Conservation (phyloP, 1,284 basidiomycete genomes). For the Ceratorhiza oryzae-sativae region DNA sequence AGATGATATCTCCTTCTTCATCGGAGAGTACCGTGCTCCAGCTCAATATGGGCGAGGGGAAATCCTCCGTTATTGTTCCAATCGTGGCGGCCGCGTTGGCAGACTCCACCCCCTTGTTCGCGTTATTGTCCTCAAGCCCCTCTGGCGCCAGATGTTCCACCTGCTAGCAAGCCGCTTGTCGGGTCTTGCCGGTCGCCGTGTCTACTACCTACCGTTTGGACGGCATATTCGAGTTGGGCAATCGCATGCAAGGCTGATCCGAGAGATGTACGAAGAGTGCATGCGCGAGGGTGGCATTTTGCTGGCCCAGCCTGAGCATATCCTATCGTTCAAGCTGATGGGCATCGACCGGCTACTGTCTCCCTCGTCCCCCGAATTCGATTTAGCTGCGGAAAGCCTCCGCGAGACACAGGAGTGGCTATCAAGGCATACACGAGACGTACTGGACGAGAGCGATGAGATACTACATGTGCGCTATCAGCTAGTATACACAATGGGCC, state of each 20-base stretch:
- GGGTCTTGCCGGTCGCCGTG: slow-evolving; percentile 55
- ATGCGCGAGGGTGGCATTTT: slow-evolving; percentile 54
- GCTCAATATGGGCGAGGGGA: slow-evolving; percentile 69
- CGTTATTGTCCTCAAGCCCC: slow-evolving; percentile 58
- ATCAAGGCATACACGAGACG: slow-evolving; percentile 51
- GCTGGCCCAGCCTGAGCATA: slow-evolving; percentile 61
- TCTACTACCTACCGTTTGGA: slow-evolving; percentile 61
- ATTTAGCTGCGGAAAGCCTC: slow-evolving; percentile 32
- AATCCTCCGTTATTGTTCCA: slow-evolving; percentile 61
- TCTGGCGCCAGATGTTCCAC: slow-evolving; percentile 58
- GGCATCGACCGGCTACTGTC: slow-evolving; percentile 51
- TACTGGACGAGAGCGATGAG: slow-evolving; percentile 64
- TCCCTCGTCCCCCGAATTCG: slow-evolving; percentile 4
- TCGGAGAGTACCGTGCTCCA: slow-evolving; percentile 55
- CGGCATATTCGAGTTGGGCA: slow-evolving; percentile 50
- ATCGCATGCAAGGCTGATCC: slow-evolving; percentile 45
- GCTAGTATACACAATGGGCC: slow-evolving; percentile 56
- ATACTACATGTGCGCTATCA: slow-evolving; percentile 60
- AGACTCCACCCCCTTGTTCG: slow-evolving; percentile 55
- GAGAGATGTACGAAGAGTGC: slow-evolving; percentile 53
- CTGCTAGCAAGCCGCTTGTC: slow-evolving; percentile 56
- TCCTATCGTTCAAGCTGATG: slow-evolving; percentile 60
- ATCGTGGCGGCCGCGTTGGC: slow-evolving; percentile 54
- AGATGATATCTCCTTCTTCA: slow-evolving; percentile 59
- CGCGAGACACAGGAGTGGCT: slow-evolving; percentile 53